Percentiles rank a stretch among this genome's conserved stretches.
Conservation (phyloP, 805 yeast species). For the Metschnikowia matae region DNA sequence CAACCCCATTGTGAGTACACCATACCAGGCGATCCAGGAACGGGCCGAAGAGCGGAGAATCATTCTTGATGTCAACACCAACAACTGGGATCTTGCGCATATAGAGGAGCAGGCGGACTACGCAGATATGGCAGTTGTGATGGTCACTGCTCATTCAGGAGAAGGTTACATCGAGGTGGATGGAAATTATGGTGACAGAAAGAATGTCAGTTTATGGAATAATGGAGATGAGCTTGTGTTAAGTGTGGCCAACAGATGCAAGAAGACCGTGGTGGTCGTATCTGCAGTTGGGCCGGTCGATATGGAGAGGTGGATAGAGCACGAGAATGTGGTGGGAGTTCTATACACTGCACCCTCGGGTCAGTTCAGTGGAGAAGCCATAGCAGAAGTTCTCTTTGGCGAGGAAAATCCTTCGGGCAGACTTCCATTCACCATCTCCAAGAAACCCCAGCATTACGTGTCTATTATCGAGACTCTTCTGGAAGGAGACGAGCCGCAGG, state of each 20-base stretch:
- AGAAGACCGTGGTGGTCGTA: conserved; percentile 56
- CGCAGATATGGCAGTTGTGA: conserved; percentile 51
- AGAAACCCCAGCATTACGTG: conserved; percentile 44
- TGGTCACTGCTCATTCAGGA: conserved; percentile 53
- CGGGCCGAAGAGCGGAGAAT: conserved; percentile 45
- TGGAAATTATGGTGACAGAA: conserved; percentile 56
- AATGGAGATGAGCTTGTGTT: conserved; percentile 53
- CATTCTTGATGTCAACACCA: conserved; percentile 41
- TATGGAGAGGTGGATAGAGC: conserved; percentile 54
- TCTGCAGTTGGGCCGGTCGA: conserved; percentile 59
- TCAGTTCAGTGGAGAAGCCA: conserved; percentile 52
- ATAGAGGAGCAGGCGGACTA: conserved; percentile 43
- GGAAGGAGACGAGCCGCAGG: conserved; percentile 34
- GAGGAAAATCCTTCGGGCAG: conserved; percentile 61
- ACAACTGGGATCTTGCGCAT: conserved; percentile 44
- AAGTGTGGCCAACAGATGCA: conserved; percentile 45
- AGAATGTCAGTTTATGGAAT: conserved; percentile 52
- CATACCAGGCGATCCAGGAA: conserved; percentile 50
- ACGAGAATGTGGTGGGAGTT: conserved; percentile 56
- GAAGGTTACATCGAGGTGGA: conserved; percentile 59
- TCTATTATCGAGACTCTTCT: conserved; percentile 38
- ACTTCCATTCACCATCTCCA: conserved; percentile 61
- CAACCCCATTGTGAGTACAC: conserved; percentile 55
- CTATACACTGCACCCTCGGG: conserved; percentile 56
- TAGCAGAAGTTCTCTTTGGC: conserved; percentile 58